These are phyloP conservation scores for Pyrenophora seminiperda DNA, from an alignment of 2,329 filamentous ascomycete species.

Conservation along the genomic window DNA sequence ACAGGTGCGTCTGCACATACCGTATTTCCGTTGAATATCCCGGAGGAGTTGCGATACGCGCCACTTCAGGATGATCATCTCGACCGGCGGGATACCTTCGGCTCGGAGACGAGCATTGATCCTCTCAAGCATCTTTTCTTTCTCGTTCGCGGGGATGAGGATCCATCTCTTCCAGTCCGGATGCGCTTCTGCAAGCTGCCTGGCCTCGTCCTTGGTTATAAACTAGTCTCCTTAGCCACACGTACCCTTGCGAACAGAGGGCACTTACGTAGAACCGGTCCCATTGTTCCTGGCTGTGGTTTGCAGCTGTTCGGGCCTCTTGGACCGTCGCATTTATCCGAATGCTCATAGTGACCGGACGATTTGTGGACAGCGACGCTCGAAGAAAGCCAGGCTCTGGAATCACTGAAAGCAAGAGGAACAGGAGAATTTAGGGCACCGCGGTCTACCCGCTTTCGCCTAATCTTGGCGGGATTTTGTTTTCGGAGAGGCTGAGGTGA, in stretches of 20 bases:
- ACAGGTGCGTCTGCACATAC: slow-evolving; percentile 36
- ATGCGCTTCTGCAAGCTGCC: slow-evolving; percentile 44
- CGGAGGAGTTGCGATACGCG: slow-evolving; percentile 44
- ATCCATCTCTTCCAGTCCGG: slow-evolving; percentile 47
- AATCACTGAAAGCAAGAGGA: slow-evolving; percentile 40
- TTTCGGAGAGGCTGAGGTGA: slow-evolving; percentile 48
- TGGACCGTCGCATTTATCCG: slow-evolving; percentile 47
- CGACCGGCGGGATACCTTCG: slow-evolving; percentile 44
- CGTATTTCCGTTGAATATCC: slow-evolving; percentile 46
- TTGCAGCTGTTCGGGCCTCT: slow-evolving; percentile 43
- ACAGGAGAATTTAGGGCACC: slow-evolving; percentile 46
- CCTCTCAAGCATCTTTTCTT: slow-evolving; percentile 42
- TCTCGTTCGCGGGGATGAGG: slow-evolving; percentile 45
- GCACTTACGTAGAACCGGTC: slow-evolving; percentile 46
- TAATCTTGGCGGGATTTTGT: slow-evolving; percentile 46
- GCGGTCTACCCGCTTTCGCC: slow-evolving; percentile 44
- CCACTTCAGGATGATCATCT: slow-evolving; percentile 48
- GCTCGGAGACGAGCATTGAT: slow-evolving; percentile 43
- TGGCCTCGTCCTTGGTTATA: slow-evolving; percentile 47
- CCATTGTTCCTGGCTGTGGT: slow-evolving; percentile 47
- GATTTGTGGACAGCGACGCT: slow-evolving; percentile 27
- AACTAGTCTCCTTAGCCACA: slow-evolving; percentile 39
- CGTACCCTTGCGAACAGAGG: slow-evolving; percentile 12
- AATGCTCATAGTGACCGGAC: slow-evolving; percentile 42
- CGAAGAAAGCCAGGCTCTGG: slow-evolving; percentile 35